Percentiles rank a stretch among this genome's conserved stretches.
Evolutionary conservation across 805 yeast species (phyloP).

Genomic region (Saccharomyces jurei): DNA sequence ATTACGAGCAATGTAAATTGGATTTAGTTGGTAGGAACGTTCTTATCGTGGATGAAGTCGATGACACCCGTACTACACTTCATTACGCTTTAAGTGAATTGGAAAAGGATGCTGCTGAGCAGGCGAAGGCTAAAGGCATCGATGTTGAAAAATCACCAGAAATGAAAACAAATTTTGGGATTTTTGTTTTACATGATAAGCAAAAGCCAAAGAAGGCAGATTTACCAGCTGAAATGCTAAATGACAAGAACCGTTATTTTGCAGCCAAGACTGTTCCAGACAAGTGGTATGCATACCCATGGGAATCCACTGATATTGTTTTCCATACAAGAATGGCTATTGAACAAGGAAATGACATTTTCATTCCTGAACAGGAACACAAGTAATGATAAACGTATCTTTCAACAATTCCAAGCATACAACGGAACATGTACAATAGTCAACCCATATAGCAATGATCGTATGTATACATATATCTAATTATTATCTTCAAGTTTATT

Average conservation of each 20-base stretch:
- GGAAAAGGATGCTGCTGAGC: conserved; percentile 59
- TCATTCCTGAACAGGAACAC: conserved; percentile 13
- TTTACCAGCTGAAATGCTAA: conserved; percentile 54
- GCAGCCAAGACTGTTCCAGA: conserved; percentile 74
- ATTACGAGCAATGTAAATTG: conserved; percentile 52
- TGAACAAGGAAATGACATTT: conserved; percentile 64
- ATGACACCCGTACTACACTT: conserved; percentile 77
- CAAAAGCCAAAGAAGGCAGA: conserved; percentile 63
- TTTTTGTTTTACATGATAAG: conserved; percentile 75
- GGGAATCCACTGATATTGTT: conserved; percentile 76
- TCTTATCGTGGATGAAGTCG: conserved; percentile 75
- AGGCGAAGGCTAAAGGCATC: conserved; percentile 46
- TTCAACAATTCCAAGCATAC: conserved; percentile 3
- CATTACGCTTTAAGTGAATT: conserved; percentile 72
- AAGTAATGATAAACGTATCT: neutral
- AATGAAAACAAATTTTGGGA: conserved; percentile 54
- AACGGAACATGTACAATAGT: neutral
- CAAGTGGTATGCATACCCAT: conserved; percentile 79
- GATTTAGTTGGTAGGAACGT: conserved; percentile 63
- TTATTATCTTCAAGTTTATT: neutral
- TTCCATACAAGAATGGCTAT: conserved; percentile 63
- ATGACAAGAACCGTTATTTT: conserved; percentile 50
- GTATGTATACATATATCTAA: neutral
- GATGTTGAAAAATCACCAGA: conserved; percentile 36
- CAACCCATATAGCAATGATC: neutral